A percentile compares a stretch with the other conserved stretches of the same genome.
These are phyloP conservation scores for Aspergillus affinis DNA, from an alignment of 495 filamentous ascomycete genomes.

Conservation along the genomic window DNA sequence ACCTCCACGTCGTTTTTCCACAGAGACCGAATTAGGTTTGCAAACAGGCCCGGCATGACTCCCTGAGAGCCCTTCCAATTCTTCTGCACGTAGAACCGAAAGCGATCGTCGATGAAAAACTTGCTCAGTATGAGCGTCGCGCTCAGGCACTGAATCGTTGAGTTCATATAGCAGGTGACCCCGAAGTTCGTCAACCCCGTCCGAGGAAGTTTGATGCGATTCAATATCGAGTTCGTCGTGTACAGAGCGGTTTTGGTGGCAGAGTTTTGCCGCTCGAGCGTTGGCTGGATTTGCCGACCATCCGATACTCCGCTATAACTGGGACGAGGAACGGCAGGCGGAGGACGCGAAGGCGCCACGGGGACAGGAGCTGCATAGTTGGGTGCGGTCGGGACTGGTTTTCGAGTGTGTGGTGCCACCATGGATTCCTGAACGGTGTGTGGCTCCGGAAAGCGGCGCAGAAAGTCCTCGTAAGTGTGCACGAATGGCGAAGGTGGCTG, in stretches of 20 bases:
- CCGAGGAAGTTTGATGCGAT: slow-evolving; percentile 53
- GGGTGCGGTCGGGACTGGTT: slow-evolving; percentile 22
- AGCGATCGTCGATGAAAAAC: slow-evolving; percentile 62
- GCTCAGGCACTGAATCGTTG: slow-evolving; percentile 78
- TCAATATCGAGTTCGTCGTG: slow-evolving; percentile 40
- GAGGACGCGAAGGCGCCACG: slow-evolving; percentile 61
- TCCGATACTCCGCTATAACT: slow-evolving; percentile 90
- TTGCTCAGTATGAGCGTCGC: slow-evolving; percentile 69
- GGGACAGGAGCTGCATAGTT: slow-evolving; percentile 44
- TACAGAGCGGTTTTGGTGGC: slow-evolving; percentile 48
- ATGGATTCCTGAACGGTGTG: slow-evolving; percentile 74
- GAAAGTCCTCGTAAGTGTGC: slow-evolving; percentile 69
- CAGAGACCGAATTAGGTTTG: slow-evolving; percentile 70
- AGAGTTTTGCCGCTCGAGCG: slow-evolving; percentile 45
- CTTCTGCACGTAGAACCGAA: slow-evolving; percentile 56
- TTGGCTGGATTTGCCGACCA: slow-evolving; percentile 53
- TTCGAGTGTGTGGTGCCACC: slow-evolving; percentile 41
- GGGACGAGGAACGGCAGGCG: slow-evolving; percentile 78
- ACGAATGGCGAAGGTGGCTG: slow-evolving; percentile 45
- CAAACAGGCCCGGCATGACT: slow-evolving; percentile 72
- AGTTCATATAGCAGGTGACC: slow-evolving; percentile 89
- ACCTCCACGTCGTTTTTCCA: slow-evolving; percentile 70
- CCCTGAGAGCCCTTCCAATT: slow-evolving; percentile 75
- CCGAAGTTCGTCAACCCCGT: slow-evolving; percentile 81
- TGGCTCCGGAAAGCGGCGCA: slow-evolving; percentile 78